Conservation (phyloP, 768 basidiomycete species). For the Scleroderma bovista region DNA sequence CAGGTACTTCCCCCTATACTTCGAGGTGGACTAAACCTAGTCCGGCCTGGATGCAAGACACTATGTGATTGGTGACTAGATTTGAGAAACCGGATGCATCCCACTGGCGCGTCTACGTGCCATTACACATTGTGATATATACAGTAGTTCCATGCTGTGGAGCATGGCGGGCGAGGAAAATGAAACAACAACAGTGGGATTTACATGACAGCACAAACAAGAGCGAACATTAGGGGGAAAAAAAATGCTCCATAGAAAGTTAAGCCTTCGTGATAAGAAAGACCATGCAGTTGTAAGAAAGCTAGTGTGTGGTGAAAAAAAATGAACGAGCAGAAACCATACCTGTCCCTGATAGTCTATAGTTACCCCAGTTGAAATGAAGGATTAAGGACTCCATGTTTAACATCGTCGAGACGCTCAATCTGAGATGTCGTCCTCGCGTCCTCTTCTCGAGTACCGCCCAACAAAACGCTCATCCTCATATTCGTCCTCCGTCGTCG, state of each 20-base stretch:
- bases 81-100: not conserved
- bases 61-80: slow-evolving; percentile 74
- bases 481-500: slow-evolving; percentile 72
- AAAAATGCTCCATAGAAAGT: slow-evolving; percentile 7
- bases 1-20: slow-evolving; percentile 80
- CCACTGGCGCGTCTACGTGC: not conserved
- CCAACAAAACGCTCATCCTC: slow-evolving; percentile 65
- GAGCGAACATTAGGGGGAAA: not conserved
- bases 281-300: slow-evolving; percentile 5
- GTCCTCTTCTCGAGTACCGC: slow-evolving; percentile 58
- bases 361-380: slow-evolving; percentile 6
- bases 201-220: not conserved
- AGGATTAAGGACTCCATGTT: slow-evolving; percentile 8
- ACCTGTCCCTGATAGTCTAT: slow-evolving; percentile 20
- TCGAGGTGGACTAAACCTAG: slow-evolving; percentile 80
- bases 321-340: slow-evolving; percentile 4
- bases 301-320: slow-evolving; percentile 4
- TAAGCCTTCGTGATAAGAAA: not conserved
- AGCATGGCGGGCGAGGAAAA: slow-evolving; percentile 1
- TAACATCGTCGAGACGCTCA: slow-evolving; percentile 16
- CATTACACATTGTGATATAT: slow-evolving; percentile 23
- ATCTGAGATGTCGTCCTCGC: slow-evolving; percentile 24
- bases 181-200: not conserved
- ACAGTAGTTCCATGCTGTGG: slow-evolving; percentile 22
- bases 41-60: slow-evolving; percentile 57